A percentile compares a stretch with the other conserved stretches of the same genome.
phyloP scores from a whole-genome alignment of 164 flowering plant species.

The Umbellularia californica region DNA sequence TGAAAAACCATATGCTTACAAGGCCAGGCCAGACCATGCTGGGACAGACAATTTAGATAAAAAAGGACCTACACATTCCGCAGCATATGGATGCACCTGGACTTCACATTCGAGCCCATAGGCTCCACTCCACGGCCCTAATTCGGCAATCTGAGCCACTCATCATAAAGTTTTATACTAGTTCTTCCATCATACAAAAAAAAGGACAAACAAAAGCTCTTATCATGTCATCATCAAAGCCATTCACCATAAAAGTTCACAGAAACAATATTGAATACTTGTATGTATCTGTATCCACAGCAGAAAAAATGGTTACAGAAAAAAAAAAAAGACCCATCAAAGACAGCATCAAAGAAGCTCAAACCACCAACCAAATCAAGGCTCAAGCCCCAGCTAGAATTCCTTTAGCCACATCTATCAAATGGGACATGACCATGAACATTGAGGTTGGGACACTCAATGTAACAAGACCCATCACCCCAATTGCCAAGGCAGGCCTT shows the following conservation, averaged over 20 bases:
- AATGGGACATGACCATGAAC: slow-evolving; percentile 14
- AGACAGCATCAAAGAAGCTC: neutral
- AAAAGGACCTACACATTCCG: too few relatives aligned
- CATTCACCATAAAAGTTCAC: neutral
- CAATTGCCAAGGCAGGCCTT: slow-evolving; percentile 52
- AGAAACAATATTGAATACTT: neutral
- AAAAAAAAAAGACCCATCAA: neutral
- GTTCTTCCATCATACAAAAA: too few relatives aligned
- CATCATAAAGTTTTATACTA: neutral
- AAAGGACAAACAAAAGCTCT: too few relatives aligned
- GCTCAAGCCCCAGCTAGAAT: neutral
- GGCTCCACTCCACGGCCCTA: slow-evolving; percentile 37
- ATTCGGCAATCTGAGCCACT: slow-evolving; percentile 12
- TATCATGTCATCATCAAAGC: too few relatives aligned
- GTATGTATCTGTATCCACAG: neutral
- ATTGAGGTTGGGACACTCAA: slow-evolving; percentile 36
- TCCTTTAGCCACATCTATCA: slow-evolving; percentile 17
- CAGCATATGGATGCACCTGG: too few relatives aligned
- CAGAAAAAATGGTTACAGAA: neutral
- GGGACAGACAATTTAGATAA: too few relatives aligned
- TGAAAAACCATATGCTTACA: too few relatives aligned
- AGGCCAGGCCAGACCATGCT: too few relatives aligned
- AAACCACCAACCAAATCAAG: neutral
- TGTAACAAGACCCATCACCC: slow-evolving; percentile 22
- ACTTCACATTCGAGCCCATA: neutral